Evolutionary conservation across 1,139 yeast species (phyloP).

Genomic region (Geotrichum cucujoidarum): DNA sequence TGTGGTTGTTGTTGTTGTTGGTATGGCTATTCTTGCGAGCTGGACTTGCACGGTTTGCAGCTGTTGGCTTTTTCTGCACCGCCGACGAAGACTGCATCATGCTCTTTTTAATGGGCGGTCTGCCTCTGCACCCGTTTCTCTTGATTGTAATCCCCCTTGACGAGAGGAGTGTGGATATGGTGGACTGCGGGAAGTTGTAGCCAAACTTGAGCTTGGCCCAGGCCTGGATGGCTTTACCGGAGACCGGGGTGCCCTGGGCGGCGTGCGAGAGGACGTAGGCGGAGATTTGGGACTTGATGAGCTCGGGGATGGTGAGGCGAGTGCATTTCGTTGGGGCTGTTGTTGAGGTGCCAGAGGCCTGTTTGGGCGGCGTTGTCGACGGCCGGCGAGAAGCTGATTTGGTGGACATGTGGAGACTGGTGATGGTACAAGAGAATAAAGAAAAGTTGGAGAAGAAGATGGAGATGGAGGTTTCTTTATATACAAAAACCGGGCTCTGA

Average conservation of each 20-base stretch:
- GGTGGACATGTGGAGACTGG: no score
- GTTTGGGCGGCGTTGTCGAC: not conserved
- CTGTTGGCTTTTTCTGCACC: not conserved
- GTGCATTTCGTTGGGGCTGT: constrained; percentile 3
- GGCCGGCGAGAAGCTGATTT: not conserved
- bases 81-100: not conserved
- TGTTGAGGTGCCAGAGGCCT: not conserved
- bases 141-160: constrained; percentile 13
- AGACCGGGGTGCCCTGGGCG: constrained; percentile 1
- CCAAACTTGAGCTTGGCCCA: constrained; percentile 11
- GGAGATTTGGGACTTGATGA: constrained; percentile 6
- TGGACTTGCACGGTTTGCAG: not conserved
- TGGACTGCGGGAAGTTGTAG: constrained; percentile 8
- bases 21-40: not conserved
- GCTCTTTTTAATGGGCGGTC: constrained; percentile 9
- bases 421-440: not conserved
- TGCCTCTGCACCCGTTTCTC: constrained; percentile 12
- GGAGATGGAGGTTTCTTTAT: no score
- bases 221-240: constrained; percentile 14
- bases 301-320: constrained; percentile 5
- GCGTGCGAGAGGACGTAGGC: constrained; percentile 1
- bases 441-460: not conserved
- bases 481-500: no score
- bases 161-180: constrained; percentile 12
- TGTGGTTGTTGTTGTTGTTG: not conserved